Percentiles rank a stretch among this genome's conserved stretches.
Conservation (phyloP, 306 rosid genomes). For the Prinsepia uniflora region DNA sequence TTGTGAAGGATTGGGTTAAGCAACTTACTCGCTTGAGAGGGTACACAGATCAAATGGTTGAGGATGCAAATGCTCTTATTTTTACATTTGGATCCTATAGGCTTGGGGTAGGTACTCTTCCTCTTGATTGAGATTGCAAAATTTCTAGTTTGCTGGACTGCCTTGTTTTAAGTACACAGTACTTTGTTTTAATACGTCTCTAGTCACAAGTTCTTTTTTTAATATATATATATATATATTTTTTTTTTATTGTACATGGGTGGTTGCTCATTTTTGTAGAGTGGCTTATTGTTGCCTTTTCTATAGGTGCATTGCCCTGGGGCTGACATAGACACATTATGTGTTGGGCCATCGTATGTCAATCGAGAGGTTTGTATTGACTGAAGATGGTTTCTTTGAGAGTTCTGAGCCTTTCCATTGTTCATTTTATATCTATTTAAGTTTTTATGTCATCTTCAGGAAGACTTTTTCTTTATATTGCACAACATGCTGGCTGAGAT, state of each 20-base stretch:
- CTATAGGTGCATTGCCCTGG: slow-evolving; percentile 84
- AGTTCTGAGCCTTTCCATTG: background rate
- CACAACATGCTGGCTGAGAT: slow-evolving; percentile 66
- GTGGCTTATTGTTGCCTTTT: slow-evolving; percentile 8
- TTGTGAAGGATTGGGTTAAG: slow-evolving; percentile 88
- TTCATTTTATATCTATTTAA: background rate
- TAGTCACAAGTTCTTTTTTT: background rate
- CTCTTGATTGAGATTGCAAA: background rate
- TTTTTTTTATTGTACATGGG: background rate
- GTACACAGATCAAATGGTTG: slow-evolving; percentile 89
- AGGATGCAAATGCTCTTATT: slow-evolving; percentile 81
- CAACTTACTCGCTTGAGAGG: slow-evolving; percentile 77
- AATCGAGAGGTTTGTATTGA: slow-evolving; percentile 57
- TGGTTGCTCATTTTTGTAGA: background rate
- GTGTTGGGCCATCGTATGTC: slow-evolving; percentile 83
- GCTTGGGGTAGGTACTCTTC: slow-evolving; percentile 60
- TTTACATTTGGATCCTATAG: slow-evolving; percentile 87
- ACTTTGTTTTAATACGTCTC: background rate
- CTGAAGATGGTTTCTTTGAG: background rate
- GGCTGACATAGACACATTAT: slow-evolving; percentile 78
- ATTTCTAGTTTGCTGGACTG: background rate
- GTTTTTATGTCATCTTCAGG: slow-evolving; percentile 40
- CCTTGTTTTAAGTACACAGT: background rate
- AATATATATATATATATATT: background rate
- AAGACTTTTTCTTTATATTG: slow-evolving; percentile 73